Evolutionary conservation across 2,329 filamentous ascomycete species (phyloP).

Genomic region (Zelopaecilomyces penicillatus): DNA sequence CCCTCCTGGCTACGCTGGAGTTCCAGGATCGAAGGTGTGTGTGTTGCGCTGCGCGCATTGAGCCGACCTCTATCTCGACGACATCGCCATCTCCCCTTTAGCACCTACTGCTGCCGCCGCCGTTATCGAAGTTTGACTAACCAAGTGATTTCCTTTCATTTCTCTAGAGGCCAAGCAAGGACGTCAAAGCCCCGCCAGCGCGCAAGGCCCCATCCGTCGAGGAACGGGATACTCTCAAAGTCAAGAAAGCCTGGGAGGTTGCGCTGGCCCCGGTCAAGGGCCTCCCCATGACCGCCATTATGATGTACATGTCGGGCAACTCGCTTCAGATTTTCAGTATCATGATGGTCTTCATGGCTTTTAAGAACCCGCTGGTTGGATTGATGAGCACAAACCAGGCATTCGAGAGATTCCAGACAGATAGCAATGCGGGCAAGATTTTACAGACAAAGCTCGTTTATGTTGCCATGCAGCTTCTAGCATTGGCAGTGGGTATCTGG

Average conservation of each 20-base stretch:
- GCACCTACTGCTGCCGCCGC: too few species aligned
- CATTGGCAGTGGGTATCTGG: conserved; percentile 82
- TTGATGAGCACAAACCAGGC: conserved; percentile 73
- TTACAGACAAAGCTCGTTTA: conserved; percentile 82
- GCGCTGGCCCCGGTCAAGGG: conserved; percentile 88
- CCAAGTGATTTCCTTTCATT: too few species aligned
- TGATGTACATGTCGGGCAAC: conserved; percentile 99
- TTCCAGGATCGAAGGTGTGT: conserved; percentile 49
- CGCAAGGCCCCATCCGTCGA: conserved; percentile 64
- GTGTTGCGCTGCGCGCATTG: conserved; percentile 9
- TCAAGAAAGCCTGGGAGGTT: conserved; percentile 98
- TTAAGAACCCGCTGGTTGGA: conserved; percentile 89
- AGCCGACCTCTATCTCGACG: neutral
- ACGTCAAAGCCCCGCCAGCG: conserved; percentile 35
- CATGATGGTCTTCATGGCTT: conserved; percentile 99
- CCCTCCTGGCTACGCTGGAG: conserved; percentile 72
- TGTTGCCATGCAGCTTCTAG: conserved; percentile 75
- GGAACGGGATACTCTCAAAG: conserved; percentile 90
- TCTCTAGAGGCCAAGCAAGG: conserved; percentile 42
- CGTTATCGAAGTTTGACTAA: too few species aligned
- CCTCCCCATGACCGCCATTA: conserved; percentile 95
- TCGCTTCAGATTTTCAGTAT: conserved; percentile 98
- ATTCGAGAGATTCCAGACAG: conserved; percentile 86
- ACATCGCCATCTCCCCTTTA: neutral
- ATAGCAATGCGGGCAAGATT: conserved; percentile 64